phyloP scores from a whole-genome alignment of 225 moss, liverwort and hornwort species.

The Thuidium tamariscinum region DNA sequence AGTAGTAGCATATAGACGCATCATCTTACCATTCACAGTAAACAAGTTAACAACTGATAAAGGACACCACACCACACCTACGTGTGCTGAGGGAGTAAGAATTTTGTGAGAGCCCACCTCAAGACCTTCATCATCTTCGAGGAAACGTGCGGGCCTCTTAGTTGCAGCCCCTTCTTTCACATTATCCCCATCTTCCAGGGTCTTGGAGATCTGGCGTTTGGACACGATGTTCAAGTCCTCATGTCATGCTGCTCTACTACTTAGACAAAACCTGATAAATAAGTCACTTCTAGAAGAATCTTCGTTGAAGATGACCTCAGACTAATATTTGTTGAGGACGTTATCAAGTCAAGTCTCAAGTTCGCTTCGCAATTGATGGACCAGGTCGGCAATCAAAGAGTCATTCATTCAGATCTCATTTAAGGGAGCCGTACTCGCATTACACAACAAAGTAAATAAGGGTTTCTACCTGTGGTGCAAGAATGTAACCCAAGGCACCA shows the following conservation, averaged over 20 bases:
- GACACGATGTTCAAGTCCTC: neutral
- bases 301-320: neutral
- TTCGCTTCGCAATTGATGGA: neutral
- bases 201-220: conserved; percentile 56
- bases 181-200: conserved; percentile 56
- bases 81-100: neutral
- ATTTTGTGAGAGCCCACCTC: conserved; percentile 44
- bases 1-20: neutral
- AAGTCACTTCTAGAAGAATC: neutral
- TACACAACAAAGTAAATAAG: neutral
- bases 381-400: neutral
- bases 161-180: conserved; percentile 58
- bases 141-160: conserved; percentile 68
- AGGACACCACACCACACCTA: neutral
- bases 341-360: neutral
- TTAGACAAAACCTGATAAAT: neutral
- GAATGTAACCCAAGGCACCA: conserved; percentile 86
- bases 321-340: neutral
- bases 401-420: neutral
- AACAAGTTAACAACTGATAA: neutral
- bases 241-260: neutral
- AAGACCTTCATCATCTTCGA: conserved; percentile 89
- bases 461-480: conserved; percentile 63
- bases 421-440: neutral
- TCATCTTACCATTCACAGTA: neutral